Percentiles rank a stretch among this genome's conserved stretches.
Evolutionary conservation across 2,329 filamentous ascomycete species (phyloP).

Genomic region (Trichoderma sp.): DNA sequence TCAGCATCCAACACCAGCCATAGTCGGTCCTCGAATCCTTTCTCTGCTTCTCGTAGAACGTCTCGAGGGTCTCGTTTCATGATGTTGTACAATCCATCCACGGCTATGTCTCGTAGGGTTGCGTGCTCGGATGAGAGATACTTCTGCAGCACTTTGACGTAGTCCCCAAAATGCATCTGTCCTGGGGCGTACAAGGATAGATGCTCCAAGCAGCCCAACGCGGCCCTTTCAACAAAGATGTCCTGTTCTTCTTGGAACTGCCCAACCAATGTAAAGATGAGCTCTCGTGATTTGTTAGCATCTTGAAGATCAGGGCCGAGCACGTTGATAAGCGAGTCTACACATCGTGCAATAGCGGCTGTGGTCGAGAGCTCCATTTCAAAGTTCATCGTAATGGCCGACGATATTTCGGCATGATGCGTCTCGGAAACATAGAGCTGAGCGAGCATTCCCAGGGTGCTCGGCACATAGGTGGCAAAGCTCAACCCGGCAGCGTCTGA

Average conservation of each 20-base stretch:
- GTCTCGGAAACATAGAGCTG: conserved; percentile 90
- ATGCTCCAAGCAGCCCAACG: conserved; percentile 82
- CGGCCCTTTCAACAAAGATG: conserved; percentile 68
- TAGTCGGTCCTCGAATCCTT: conserved; percentile 82
- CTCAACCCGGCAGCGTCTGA: conserved; percentile 90
- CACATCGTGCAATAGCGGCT: conserved; percentile 78
- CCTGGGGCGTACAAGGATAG: conserved; percentile 87
- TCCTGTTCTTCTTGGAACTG: conserved; percentile 78
- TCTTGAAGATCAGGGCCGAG: conserved; percentile 94
- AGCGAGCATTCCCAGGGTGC: conserved; percentile 88
- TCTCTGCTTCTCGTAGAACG: conserved; percentile 71
- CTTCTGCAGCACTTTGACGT: conserved; percentile 77
- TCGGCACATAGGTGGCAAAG: conserved; percentile 86
- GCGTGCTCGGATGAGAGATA: conserved; percentile 68
- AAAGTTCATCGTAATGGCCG: conserved; percentile 81
- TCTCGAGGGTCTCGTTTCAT: conserved; percentile 90
- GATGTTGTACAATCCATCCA: conserved; percentile 86
- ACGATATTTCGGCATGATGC: conserved; percentile 80
- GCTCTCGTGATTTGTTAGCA: conserved; percentile 82
- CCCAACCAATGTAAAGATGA: conserved; percentile 81
- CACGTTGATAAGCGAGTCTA: conserved; percentile 96
- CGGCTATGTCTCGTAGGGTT: conserved; percentile 72
- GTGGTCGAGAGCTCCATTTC: conserved; percentile 81
- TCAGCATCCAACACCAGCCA: conserved; percentile 83
- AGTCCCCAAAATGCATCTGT: conserved; percentile 77